Percentiles rank a stretch among this genome's conserved stretches.
These are phyloP conservation scores for Rachicladosporium sp. DNA, from an alignment of 2,329 filamentous ascomycete genomes.

Conservation along the genomic window DNA sequence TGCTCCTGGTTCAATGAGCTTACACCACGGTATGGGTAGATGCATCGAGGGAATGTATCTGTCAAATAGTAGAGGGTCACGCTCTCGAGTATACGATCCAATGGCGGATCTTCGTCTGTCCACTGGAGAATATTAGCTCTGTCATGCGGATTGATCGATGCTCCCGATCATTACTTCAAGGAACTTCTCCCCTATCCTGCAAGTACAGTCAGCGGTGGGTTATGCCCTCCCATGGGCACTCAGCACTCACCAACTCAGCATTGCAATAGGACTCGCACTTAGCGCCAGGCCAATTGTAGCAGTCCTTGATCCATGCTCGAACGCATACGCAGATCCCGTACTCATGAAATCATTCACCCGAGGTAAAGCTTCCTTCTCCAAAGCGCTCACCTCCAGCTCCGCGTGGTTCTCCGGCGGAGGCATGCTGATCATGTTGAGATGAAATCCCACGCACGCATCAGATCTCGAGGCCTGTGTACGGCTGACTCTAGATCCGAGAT, in stretches of 20 bases:
- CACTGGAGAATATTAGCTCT: conserved; percentile 20
- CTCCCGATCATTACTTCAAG: conserved; percentile 19
- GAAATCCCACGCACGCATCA: conserved; percentile 13
- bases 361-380: conserved; percentile 28
- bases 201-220: background rate
- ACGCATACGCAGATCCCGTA: conserved; percentile 37
- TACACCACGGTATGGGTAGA: conserved; percentile 37
- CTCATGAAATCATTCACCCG: conserved; percentile 28
- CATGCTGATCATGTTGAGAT: conserved; percentile 13
- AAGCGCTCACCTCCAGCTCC: conserved; percentile 12
- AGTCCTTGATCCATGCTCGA: conserved; percentile 42
- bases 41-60: conserved; percentile 33
- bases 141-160: background rate
- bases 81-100: conserved; percentile 33
- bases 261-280: conserved; percentile 40
- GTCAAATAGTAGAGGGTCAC: conserved; percentile 46
- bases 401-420: conserved; percentile 14
- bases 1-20: background rate
- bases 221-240: too few species aligned
- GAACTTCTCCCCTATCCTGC: conserved; percentile 43
- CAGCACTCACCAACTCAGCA: conserved; percentile 39
- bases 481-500: conserved; percentile 35
- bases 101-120: conserved; percentile 31
- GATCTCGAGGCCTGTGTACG: conserved; percentile 23
- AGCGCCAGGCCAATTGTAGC: conserved; percentile 45